phyloP scores from a whole-genome alignment of 192 early-diverging fungal species.

The Irineochytrium annulatum region DNA sequence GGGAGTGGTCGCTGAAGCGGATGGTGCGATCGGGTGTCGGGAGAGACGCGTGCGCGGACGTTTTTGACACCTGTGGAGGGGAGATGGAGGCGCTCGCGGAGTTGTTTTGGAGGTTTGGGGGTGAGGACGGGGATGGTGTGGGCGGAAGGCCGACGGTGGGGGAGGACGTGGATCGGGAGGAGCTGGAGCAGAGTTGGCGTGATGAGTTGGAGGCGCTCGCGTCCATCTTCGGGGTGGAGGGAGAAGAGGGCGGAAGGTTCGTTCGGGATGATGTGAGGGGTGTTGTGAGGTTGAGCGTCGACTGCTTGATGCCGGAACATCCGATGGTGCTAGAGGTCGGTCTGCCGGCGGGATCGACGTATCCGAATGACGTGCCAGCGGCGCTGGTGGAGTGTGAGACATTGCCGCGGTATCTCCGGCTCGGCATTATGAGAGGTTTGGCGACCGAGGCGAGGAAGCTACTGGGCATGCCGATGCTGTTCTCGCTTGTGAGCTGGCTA shows the following conservation, averaged over 20 bases:
- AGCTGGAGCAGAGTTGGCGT: slow-evolving; percentile 41
- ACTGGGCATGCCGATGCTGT: slow-evolving; percentile 45
- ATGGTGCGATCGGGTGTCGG: slow-evolving; percentile 59
- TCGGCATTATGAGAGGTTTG: slow-evolving; percentile 27
- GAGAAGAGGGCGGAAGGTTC: too few species aligned
- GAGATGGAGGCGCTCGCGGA: slow-evolving; percentile 52
- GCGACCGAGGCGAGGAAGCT: slow-evolving; percentile 9
- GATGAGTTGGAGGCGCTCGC: slow-evolving; percentile 66
- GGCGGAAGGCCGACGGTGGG: slow-evolving; percentile 33
- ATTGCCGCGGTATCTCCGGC: slow-evolving; percentile 65
- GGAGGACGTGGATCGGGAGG: slow-evolving; percentile 52
- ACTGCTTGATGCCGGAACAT: slow-evolving; percentile 28
- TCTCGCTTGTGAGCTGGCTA: slow-evolving; percentile 32
- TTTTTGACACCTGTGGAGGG: slow-evolving; percentile 39
- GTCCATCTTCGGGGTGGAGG: slow-evolving; percentile 57
- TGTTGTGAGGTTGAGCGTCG: background rate
- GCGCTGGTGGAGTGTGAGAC: slow-evolving; percentile 60
- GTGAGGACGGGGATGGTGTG: slow-evolving; percentile 30
- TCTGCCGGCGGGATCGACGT: slow-evolving; percentile 52
- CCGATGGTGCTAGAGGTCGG: slow-evolving; percentile 54
- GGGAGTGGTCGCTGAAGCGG: slow-evolving; percentile 60
- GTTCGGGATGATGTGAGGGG: too few species aligned
- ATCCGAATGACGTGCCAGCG: slow-evolving; percentile 63
- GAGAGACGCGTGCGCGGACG: slow-evolving; percentile 38
- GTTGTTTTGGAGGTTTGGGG: slow-evolving; percentile 47